Evolutionary conservation across 768 basidiomycete species (phyloP), one percentile per base, ranked within the genome.

Genomic region (Tephrocybe sp.): DNA sequence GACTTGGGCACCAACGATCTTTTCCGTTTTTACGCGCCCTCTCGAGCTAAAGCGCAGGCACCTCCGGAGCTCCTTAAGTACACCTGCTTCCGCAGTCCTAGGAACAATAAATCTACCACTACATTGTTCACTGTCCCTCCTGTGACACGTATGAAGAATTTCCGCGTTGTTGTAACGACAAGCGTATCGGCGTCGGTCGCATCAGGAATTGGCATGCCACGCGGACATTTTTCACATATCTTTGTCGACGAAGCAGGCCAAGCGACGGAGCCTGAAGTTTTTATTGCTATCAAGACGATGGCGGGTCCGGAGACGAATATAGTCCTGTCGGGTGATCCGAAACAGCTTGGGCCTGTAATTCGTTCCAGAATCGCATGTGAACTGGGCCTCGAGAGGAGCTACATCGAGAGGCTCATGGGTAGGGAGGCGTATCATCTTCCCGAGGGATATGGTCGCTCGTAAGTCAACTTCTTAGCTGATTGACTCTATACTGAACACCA

Each of bases 161-260:
- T 73, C 67, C 62, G 71, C 1, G 79, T 86, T 0, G 67, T 87
- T n/a, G 77, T 88, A 8, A 69, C 79, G 1, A 89, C 86, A 0
- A 87, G 86, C 41, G 72, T 82, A 8, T 85, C 86, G 0, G 80
- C 83, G 0, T 78, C 79, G 1, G 74, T 84, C 32, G 68, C 72
- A 1, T 71, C 73, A 21, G 79, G 78, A 1, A 71, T 86, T 31
- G 84, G 85, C 0, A 70, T 87, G 36, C 66, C 74, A 0, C 69
- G 75, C 1, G 86, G 86, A 0, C 80, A 86, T 60, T 89, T 80
- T 60, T 75, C 70, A 8, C 83, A 88, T 52, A 82, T 89, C 12
- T 84, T 88, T 59, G 64, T 86, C 8, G 86, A 89, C 55, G 86
- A 89, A 60, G 86, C 85, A 0, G 86, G 83, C 0, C 86, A 89